Evolutionary conservation across 2,329 filamentous ascomycete species (phyloP).

Genomic region (Parascedosporium putredinis): DNA sequence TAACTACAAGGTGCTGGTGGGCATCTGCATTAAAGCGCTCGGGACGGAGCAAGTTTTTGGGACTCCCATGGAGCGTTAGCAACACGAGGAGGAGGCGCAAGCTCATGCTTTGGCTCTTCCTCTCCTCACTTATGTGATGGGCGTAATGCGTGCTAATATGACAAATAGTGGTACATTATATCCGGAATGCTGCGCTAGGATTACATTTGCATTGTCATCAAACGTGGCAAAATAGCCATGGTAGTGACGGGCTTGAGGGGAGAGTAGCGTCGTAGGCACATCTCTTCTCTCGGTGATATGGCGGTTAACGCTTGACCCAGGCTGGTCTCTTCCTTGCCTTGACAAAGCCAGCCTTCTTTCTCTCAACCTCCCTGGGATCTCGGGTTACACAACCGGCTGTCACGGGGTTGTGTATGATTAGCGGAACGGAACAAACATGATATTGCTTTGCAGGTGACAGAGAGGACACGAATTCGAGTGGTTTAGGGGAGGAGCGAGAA

Average conservation of each 20-base stretch:
- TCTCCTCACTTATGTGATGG: no score
- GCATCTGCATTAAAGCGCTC: no score
- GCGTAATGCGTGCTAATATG: not conserved
- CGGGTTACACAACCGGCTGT: slow-evolving; percentile 86
- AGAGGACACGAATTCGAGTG: slow-evolving; percentile 11
- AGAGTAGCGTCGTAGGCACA: not conserved
- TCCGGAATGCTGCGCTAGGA: slow-evolving; percentile 8
- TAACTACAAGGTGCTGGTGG: no score
- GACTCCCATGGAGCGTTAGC: no score
- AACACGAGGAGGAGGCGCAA: no score
- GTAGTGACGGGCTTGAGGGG: not conserved
- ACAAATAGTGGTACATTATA: slow-evolving; percentile 6
- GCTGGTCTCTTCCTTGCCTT: slow-evolving; percentile 97
- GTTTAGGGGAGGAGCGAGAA: slow-evolving; percentile 6
- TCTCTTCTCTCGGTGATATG: not conserved
- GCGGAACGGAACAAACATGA: no score
- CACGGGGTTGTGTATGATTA: slow-evolving; percentile 24
- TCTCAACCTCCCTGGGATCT: slow-evolving; percentile 85
- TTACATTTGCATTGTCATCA: slow-evolving; percentile 6
- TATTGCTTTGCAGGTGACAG: no score
- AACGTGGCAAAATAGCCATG: not conserved
- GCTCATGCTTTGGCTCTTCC: no score
- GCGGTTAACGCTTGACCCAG: slow-evolving; percentile 75
- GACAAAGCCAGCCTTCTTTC: slow-evolving; percentile 92
- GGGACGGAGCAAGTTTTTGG: no score